phyloP scores from a whole-genome alignment of 306 rosid genomes.

The Phaseolus lunatus region DNA sequence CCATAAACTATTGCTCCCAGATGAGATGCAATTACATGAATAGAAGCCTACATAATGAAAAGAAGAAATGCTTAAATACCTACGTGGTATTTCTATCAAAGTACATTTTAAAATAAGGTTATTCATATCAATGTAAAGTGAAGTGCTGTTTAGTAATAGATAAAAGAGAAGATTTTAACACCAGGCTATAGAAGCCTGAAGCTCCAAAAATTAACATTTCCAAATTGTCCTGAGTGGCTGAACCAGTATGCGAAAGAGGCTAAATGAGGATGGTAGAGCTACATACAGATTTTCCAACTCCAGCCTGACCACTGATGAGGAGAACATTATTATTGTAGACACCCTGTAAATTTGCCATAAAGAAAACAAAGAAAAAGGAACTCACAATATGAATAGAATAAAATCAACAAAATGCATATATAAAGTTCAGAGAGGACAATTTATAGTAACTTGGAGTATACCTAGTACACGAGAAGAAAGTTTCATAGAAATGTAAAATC shows the following conservation, averaged over 20 bases:
- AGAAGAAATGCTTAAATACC: slow-evolving; percentile 33
- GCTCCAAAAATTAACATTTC: slow-evolving; percentile 26
- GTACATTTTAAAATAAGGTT: slow-evolving; percentile 19
- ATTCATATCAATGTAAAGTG: background rate
- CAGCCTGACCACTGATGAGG: slow-evolving; percentile 87
- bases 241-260: slow-evolving; percentile 24
- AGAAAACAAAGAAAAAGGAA: slow-evolving; percentile 34
- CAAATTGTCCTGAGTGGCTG: background rate
- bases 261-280: slow-evolving; percentile 41
- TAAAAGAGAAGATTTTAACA: slow-evolving; percentile 12
- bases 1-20: slow-evolving; percentile 75
- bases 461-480: background rate
- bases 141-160: slow-evolving; percentile 26
- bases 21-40: slow-evolving; percentile 78
- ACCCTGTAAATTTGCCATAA: slow-evolving; percentile 55
- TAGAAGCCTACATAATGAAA: slow-evolving; percentile 63
- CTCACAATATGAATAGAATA: background rate
- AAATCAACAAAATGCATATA: slow-evolving; percentile 10
- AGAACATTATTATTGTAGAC: slow-evolving; percentile 58
- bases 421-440: slow-evolving; percentile 29
- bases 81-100: slow-evolving; percentile 5
- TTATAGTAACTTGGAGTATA: slow-evolving; percentile 25
- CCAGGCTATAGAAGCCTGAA: slow-evolving; percentile 33
- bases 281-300: slow-evolving; percentile 93
- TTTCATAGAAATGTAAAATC: slow-evolving; percentile 8